These are phyloP conservation scores for Teratosphaeria destructans DNA, from an alignment of 2,329 filamentous ascomycete genomes.

Conservation along the genomic window DNA sequence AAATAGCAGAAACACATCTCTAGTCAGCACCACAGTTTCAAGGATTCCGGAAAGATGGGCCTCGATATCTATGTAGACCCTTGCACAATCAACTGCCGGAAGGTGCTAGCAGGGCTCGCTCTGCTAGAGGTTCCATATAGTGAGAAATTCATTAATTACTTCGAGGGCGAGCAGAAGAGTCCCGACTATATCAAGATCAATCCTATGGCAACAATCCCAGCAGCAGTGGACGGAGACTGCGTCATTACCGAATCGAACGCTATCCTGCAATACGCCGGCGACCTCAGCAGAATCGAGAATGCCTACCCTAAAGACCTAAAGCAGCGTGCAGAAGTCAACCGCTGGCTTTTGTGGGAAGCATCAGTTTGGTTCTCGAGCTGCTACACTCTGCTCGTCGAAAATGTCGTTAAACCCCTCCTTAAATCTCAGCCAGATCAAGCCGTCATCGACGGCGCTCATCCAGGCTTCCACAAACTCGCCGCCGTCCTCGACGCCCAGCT, in stretches of 20 bases:
- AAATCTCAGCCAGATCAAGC: constrained; percentile 26
- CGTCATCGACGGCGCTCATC: constrained; percentile 26
- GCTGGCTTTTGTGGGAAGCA: constrained; percentile 35
- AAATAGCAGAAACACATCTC: background rate
- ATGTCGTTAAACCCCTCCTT: constrained; percentile 32
- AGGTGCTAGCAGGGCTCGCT: constrained; percentile 32
- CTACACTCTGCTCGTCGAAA: constrained; percentile 32
- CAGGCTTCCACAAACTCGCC: constrained; percentile 28
- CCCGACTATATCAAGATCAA: constrained; percentile 27
- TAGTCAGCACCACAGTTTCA: background rate
- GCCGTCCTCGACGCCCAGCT: constrained; percentile 29
- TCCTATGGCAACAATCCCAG: constrained; percentile 30
- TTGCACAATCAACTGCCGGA: constrained; percentile 33
- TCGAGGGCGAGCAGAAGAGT: constrained; percentile 31
- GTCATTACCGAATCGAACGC: constrained; percentile 34
- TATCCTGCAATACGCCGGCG: constrained; percentile 33
- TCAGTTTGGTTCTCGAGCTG: constrained; percentile 31
- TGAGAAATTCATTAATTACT: constrained; percentile 30
- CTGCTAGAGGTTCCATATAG: constrained; percentile 28
- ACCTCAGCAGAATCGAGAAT: constrained; percentile 16
- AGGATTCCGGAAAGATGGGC: background rate
- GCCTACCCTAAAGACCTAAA: constrained; percentile 32
- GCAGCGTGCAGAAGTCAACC: constrained; percentile 29
- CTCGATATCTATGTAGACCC: constrained; percentile 30
- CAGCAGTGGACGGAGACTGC: constrained; percentile 30